A percentile compares a stretch with the other conserved stretches of the same genome.
Evolutionary conservation across 1,284 basidiomycete genomes (phyloP).

Genomic region (Rhodotorula sp.): DNA sequence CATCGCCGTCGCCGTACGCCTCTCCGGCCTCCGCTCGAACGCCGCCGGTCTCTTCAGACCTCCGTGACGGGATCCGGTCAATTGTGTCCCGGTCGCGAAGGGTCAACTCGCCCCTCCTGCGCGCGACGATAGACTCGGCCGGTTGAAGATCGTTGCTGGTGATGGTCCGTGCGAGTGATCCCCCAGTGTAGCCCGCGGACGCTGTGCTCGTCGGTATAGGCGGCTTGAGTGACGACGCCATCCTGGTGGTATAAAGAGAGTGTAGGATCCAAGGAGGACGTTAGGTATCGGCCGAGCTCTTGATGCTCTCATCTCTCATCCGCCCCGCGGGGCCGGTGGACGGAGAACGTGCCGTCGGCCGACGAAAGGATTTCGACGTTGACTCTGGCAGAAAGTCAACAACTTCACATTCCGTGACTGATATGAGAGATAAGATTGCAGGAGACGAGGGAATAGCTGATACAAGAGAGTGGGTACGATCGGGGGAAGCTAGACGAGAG

Average conservation of each 20-base stretch:
- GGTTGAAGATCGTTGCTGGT: slow-evolving; percentile 12
- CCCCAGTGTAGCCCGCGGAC: slow-evolving; percentile 13
- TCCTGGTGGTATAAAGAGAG: background rate
- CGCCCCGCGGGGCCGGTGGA: background rate
- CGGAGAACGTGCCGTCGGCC: background rate
- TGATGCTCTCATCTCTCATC: background rate
- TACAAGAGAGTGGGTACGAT: background rate
- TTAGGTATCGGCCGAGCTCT: background rate
- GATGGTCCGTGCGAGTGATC: slow-evolving; percentile 7
- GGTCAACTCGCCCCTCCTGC: slow-evolving; percentile 9
- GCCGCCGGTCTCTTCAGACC: background rate
- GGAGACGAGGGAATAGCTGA: too few species aligned
- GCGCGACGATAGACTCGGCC: slow-evolving; percentile 17
- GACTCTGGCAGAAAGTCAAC: background rate
- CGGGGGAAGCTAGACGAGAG: too few species aligned
- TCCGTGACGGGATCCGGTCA: background rate
- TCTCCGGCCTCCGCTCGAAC: background rate
- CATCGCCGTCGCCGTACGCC: background rate
- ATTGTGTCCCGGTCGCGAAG: slow-evolving; percentile 9
- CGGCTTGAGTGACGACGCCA: background rate
- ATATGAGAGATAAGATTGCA: too few species aligned
- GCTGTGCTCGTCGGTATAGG: background rate
- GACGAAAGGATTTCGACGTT: background rate
- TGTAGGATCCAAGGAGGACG: background rate
- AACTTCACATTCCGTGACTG: too few species aligned